phyloP scores from a whole-genome alignment of 2,329 filamentous ascomycete genomes.

The Onygenales sp. region DNA sequence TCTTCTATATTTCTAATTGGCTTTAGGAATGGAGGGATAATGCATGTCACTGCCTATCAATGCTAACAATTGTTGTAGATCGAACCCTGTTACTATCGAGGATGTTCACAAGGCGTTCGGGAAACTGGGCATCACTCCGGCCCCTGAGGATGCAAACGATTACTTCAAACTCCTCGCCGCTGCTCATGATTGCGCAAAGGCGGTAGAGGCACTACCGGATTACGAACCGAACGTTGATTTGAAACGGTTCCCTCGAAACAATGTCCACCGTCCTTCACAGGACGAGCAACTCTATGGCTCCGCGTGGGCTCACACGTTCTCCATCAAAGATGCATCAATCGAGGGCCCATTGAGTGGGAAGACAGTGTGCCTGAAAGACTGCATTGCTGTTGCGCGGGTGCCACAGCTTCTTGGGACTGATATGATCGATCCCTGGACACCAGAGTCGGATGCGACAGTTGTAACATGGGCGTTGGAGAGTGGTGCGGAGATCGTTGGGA shows the following conservation, averaged over 20 bases:
- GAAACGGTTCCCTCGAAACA: slow-evolving; percentile 36
- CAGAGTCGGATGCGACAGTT: slow-evolving; percentile 45
- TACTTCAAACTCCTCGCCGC: slow-evolving; percentile 42
- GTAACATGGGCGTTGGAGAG: slow-evolving; percentile 43
- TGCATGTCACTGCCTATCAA: not conserved
- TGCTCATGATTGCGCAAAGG: slow-evolving; percentile 43
- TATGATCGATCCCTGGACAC: slow-evolving; percentile 41
- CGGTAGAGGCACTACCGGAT: slow-evolving; percentile 36
- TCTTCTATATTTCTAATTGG: too few species aligned
- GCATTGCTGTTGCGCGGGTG: slow-evolving; percentile 45
- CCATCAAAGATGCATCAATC: slow-evolving; percentile 29
- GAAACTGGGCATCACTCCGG: slow-evolving; percentile 29
- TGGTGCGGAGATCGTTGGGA: slow-evolving; percentile 43
- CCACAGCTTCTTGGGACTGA: slow-evolving; percentile 46
- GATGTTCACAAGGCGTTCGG: slow-evolving; percentile 30
- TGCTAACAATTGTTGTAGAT: not conserved
- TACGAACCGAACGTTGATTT: slow-evolving; percentile 36
- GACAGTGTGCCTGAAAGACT: slow-evolving; percentile 45
- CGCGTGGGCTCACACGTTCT: slow-evolving; percentile 44
- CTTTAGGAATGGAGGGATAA: too few species aligned
- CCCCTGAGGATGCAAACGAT: slow-evolving; percentile 31
- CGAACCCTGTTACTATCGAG: slow-evolving; percentile 33
- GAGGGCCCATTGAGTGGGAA: slow-evolving; percentile 31
- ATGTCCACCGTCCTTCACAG: slow-evolving; percentile 30
- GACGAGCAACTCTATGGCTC: slow-evolving; percentile 39